A percentile compares a stretch with the other conserved stretches of the same genome.
phyloP scores from a whole-genome alignment of 2,329 filamentous ascomycete genomes.

The Rhynchosporium graminicola region DNA sequence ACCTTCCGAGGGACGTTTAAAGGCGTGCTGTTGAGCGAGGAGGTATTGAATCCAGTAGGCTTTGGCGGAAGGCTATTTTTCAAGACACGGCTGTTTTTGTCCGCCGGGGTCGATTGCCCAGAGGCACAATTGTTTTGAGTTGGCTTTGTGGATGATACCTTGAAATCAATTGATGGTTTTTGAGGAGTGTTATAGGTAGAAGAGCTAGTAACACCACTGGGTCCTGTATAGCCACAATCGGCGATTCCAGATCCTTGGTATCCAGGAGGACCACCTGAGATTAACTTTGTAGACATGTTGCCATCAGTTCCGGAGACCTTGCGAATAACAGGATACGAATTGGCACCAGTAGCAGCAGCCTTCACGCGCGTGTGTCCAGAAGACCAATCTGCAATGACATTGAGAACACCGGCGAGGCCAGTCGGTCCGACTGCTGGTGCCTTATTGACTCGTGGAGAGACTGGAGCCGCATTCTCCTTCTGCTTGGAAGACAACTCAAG shows the following conservation, averaged over 20 bases:
- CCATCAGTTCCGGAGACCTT: background rate
- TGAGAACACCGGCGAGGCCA: background rate
- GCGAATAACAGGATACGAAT: no score
- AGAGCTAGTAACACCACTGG: no score
- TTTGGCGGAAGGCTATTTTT: background rate
- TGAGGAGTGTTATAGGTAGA: background rate
- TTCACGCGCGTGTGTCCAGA: background rate
- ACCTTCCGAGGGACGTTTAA: background rate
- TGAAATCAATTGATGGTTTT: background rate
- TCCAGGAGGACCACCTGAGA: background rate
- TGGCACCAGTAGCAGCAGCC: background rate
- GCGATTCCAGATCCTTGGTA: background rate
- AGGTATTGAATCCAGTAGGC: background rate
- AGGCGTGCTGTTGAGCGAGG: background rate
- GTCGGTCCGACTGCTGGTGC: background rate
- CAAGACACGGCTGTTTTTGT: background rate
- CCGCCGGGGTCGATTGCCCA: background rate
- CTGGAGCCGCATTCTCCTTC: background rate
- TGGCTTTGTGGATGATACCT: background rate
- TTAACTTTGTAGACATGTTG: background rate
- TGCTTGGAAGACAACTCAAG: background rate
- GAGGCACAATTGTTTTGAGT: background rate
- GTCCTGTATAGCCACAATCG: background rate
- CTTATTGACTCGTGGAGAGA: background rate
- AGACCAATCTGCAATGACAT: background rate